phyloP scores from a whole-genome alignment of 805 yeast genomes.

The Naumovozyma castellii region DNA sequence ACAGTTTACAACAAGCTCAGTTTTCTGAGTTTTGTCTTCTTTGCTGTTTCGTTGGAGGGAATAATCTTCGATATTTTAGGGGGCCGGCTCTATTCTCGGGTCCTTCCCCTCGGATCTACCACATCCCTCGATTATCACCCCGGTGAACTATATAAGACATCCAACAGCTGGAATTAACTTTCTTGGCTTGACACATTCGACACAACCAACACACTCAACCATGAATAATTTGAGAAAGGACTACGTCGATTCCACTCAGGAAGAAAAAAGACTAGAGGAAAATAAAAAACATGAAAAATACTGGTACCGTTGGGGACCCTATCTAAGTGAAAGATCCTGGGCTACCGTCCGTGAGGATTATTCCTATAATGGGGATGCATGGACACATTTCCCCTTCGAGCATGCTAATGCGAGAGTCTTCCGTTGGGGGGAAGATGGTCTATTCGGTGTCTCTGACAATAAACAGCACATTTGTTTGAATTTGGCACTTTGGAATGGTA shows the following conservation, averaged over 20 bases:
- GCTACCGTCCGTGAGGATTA: conserved; percentile 82
- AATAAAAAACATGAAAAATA: conserved; percentile 36
- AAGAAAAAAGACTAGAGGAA: conserved; percentile 32
- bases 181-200: no score
- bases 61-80: no score
- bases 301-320: conserved; percentile 91
- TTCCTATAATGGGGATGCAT: conserved; percentile 77
- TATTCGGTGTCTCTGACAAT: conserved; percentile 82
- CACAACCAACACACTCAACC: no score
- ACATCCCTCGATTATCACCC: no score
- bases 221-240: conserved; percentile 18
- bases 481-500: conserved; percentile 85
- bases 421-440: conserved; percentile 94
- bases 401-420: conserved; percentile 72
- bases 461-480: conserved; percentile 68
- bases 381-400: conserved; percentile 83
- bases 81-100: no score
- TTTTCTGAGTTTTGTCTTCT: no score
- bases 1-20: no score
- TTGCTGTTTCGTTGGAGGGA: no score
- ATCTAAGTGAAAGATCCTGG: conserved; percentile 83
- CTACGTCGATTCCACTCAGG: conserved; percentile 22
- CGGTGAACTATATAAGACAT: no score
- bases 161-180: no score
- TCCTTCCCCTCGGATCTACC: no score